phyloP scores from a whole-genome alignment of 257 asterid genomes.

The Solanum appendiculatum region DNA sequence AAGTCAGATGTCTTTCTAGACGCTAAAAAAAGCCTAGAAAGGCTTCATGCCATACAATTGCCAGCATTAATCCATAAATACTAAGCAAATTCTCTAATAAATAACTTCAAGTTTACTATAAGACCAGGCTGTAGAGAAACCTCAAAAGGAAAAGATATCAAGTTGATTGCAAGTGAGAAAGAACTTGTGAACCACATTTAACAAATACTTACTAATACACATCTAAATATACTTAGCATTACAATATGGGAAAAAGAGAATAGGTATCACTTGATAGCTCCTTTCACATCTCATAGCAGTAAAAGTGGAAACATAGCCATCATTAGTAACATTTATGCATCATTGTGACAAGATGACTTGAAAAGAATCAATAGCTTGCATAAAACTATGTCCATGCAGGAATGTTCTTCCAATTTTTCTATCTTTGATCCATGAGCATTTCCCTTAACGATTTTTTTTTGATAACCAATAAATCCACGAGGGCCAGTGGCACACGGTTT shows the following conservation, averaged over 20 bases:
- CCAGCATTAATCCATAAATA: neutral
- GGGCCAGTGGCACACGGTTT: neutral
- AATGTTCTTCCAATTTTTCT: neutral
- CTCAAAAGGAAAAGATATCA: neutral
- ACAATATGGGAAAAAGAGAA: neutral
- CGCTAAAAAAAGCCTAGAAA: neutral
- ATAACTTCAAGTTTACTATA: neutral
- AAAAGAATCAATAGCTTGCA: neutral
- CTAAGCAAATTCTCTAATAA: neutral
- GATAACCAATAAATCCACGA: neutral
- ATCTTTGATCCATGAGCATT: neutral
- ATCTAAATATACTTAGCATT: neutral
- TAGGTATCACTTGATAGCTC: neutral
- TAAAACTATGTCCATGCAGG: neutral
- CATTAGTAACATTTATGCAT: neutral
- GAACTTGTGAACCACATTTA: neutral
- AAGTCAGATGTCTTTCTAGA: neutral
- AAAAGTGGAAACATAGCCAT: neutral
- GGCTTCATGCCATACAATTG: neutral
- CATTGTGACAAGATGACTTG: neutral
- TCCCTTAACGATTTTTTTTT: neutral
- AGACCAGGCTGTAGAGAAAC: neutral
- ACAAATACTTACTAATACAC: neutral
- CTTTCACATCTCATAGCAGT: neutral
- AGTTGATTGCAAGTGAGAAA: neutral